phyloP scores from a whole-genome alignment of 306 rosid species.

The Citrullus colocynthis region DNA sequence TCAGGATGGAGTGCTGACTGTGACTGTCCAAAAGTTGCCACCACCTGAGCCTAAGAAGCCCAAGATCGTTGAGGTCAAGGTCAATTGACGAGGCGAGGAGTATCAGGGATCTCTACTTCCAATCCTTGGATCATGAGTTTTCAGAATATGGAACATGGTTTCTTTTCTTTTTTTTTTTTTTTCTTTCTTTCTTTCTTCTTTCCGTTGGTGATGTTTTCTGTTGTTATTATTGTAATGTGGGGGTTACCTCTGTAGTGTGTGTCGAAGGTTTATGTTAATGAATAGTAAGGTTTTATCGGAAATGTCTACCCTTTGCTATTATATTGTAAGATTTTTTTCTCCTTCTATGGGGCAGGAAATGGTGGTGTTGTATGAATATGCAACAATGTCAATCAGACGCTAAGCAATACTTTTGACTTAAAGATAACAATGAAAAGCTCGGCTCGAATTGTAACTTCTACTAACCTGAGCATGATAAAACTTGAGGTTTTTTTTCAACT shows the following conservation, averaged over 20 bases:
- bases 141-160: background rate
- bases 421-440: background rate
- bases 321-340: too few relatives aligned
- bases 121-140: background rate
- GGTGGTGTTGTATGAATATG: background rate
- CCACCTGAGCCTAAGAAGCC: conserved; percentile 96
- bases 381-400: background rate
- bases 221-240: background rate
- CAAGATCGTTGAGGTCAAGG: conserved; percentile 61
- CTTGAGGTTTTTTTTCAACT: background rate
- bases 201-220: background rate
- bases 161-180: background rate
- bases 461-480: background rate
- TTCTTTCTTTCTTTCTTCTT: background rate
- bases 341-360: too few relatives aligned
- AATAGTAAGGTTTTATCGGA: background rate
- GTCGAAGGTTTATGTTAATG: background rate
- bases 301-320: background rate
- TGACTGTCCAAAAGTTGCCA: conserved; percentile 62
- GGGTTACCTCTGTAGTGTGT: background rate
- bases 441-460: background rate
- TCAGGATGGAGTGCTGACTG: conserved; percentile 79
- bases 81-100: conserved; percentile 22
- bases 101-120: background rate
- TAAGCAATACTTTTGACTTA: background rate